A percentile compares a stretch with the other conserved stretches of the same genome.
Conservation (phyloP, 352 stramenopile species). For the Phytophthora constricta region DNA sequence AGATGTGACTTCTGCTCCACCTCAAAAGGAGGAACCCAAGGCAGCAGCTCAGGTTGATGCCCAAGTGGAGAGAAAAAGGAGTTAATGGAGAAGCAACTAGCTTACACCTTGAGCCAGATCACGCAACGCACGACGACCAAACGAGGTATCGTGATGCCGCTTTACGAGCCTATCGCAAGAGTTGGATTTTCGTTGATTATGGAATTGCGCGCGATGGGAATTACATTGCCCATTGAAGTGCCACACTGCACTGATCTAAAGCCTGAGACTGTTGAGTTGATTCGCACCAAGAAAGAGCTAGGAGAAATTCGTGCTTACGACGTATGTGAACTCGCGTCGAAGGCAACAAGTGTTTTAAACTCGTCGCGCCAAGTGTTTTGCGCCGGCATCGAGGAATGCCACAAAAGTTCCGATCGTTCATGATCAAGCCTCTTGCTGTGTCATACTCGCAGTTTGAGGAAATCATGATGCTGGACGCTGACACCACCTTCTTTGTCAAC, state of each 20-base stretch:
- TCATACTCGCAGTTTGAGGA: slow-evolving; percentile 65
- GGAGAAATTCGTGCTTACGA: slow-evolving; percentile 39
- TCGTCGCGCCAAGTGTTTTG: slow-evolving; percentile 52
- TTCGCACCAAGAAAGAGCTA: slow-evolving; percentile 37
- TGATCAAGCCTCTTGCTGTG: slow-evolving; percentile 62
- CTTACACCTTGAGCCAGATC: slow-evolving; percentile 44
- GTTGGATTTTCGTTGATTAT: slow-evolving; percentile 60
- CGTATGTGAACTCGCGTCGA: slow-evolving; percentile 37
- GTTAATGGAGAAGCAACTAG: slow-evolving; percentile 42
- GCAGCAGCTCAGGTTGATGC: neutral
- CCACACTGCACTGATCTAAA: slow-evolving; percentile 63
- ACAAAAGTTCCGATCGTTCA: slow-evolving; percentile 57
- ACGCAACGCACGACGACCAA: slow-evolving; percentile 29
- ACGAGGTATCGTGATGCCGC: slow-evolving; percentile 62
- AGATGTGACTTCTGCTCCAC: slow-evolving; percentile 19
- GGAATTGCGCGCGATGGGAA: slow-evolving; percentile 47
- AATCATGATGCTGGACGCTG: slow-evolving; percentile 69
- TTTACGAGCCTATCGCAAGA: slow-evolving; percentile 50
- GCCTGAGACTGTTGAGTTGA: slow-evolving; percentile 37
- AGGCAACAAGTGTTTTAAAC: slow-evolving; percentile 33
- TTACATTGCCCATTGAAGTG: slow-evolving; percentile 58
- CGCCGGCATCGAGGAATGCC: slow-evolving; percentile 39
- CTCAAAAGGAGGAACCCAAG: slow-evolving; percentile 22
- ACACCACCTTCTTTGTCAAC: slow-evolving; percentile 64
- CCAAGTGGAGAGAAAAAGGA: slow-evolving; percentile 18